Evolutionary conservation across 1,284 basidiomycete genomes (phyloP).

Genomic region (Naganishia albida): DNA sequence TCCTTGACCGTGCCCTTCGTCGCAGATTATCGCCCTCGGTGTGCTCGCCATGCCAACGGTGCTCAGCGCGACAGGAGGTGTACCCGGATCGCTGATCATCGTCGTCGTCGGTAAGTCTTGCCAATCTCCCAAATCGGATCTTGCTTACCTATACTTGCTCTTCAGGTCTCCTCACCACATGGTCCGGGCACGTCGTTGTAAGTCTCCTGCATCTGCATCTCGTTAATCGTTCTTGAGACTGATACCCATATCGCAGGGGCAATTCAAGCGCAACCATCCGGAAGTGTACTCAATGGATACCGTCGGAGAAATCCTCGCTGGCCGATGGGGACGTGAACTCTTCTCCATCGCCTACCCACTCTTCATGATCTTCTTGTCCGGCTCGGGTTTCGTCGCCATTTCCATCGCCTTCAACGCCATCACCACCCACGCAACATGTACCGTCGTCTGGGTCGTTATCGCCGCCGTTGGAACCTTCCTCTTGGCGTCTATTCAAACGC

Average conservation of each 20-base stretch:
- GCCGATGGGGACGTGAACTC: slow-evolving; percentile 39
- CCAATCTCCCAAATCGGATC: no score
- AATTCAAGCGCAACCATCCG: slow-evolving; percentile 43
- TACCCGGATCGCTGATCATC: slow-evolving; percentile 41
- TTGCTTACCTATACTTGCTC: no score
- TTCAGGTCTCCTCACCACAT: slow-evolving; percentile 35
- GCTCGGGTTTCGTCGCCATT: slow-evolving; percentile 39
- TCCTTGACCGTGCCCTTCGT: slow-evolving; percentile 8
- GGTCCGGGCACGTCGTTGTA: slow-evolving; percentile 15
- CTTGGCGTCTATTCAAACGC: slow-evolving; percentile 44
- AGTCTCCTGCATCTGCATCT: neutral
- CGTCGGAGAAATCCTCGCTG: slow-evolving; percentile 39
- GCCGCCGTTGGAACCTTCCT: slow-evolving; percentile 37
- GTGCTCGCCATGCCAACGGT: slow-evolving; percentile 42
- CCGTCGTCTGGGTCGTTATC: slow-evolving; percentile 41
- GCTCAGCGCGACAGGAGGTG: slow-evolving; percentile 38
- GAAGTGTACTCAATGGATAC: slow-evolving; percentile 41
- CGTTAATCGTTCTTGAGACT: no score
- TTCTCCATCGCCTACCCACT: slow-evolving; percentile 36
- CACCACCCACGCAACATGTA: slow-evolving; percentile 43
- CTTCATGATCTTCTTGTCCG: slow-evolving; percentile 40
- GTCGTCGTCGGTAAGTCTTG: slow-evolving; percentile 31
- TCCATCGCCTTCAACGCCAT: slow-evolving; percentile 47
- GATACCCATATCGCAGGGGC: slow-evolving; percentile 4
- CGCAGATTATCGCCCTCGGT: slow-evolving; percentile 36